phyloP scores from a whole-genome alignment of 176 grass and related monocot genomes.

The Zea luxurians region DNA sequence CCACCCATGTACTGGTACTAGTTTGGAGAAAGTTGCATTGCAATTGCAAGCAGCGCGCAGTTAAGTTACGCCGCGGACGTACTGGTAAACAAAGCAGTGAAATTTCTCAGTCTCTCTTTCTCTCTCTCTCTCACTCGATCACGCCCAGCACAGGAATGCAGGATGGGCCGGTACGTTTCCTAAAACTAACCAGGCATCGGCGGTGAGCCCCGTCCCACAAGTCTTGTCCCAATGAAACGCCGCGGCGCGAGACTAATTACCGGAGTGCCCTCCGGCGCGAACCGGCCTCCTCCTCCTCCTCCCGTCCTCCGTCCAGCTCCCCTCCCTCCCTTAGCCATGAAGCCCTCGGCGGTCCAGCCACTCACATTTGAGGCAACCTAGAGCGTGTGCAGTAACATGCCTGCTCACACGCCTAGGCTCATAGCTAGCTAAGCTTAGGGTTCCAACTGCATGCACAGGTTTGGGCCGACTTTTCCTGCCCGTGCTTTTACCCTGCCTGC shows the following conservation, averaged over 20 bases:
- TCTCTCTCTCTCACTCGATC: not conserved
- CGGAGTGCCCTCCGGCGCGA: conserved; percentile 14
- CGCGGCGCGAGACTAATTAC: conserved; percentile 14
- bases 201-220: conserved; percentile 30
- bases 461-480: conserved; percentile 43
- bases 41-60: conserved; percentile 1
- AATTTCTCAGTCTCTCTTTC: not conserved
- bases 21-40: conserved; percentile 6
- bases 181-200: conserved; percentile 46
- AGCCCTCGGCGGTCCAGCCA: conserved; percentile 19
- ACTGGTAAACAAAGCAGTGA: conserved; percentile 19
- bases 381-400: conserved; percentile 22
- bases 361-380: conserved; percentile 62
- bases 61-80: conserved; percentile 13
- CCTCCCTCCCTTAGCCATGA: not conserved
- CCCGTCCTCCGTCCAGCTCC: not conserved
- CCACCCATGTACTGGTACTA: conserved; percentile 9
- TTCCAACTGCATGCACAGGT: conserved; percentile 35
- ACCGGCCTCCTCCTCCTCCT: not conserved
- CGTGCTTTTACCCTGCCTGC: conserved; percentile 49
- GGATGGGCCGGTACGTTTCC: conserved; percentile 1
- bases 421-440: not conserved
- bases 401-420: conserved; percentile 40
- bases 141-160: conserved; percentile 4
- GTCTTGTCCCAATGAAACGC: conserved; percentile 28